Conservation (phyloP, 1,284 basidiomycete genomes). For the Cryptococcus sp. region DNA sequence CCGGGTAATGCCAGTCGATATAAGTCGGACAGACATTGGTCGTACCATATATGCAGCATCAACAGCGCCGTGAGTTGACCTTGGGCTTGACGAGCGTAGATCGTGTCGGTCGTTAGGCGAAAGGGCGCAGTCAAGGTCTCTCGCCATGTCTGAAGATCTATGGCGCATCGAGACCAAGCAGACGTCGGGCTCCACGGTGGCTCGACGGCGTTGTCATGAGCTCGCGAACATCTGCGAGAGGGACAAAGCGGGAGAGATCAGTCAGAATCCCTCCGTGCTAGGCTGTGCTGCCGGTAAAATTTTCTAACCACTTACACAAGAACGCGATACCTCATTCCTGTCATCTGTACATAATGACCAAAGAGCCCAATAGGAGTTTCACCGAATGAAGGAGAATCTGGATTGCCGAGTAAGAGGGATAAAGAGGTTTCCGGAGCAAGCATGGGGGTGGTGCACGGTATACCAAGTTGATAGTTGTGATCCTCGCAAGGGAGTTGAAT, state of each 20-base stretch:
- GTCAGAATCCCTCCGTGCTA: too few species aligned
- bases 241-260: neutral
- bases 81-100: conserved; percentile 22
- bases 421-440: neutral
- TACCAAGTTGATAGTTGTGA: neutral
- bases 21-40: conserved; percentile 20
- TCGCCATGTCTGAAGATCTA: conserved; percentile 7
- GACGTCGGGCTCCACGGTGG: too few species aligned
- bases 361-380: conserved; percentile 15
- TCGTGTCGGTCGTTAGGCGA: conserved; percentile 18
- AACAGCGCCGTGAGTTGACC: conserved; percentile 22
- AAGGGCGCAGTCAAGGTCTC: conserved; percentile 17
- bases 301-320: conserved; percentile 8
- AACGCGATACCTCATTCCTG: conserved; percentile 16
- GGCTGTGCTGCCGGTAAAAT: too few species aligned
- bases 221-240: too few species aligned
- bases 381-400: neutral
- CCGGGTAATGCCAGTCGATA: conserved; percentile 21
- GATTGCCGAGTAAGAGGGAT: too few species aligned
- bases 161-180: too few species aligned
- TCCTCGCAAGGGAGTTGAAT: conserved; percentile 5
- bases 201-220: too few species aligned
- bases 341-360: conserved; percentile 17
- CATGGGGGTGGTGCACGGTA: conserved; percentile 2
- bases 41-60: conserved; percentile 30